These are phyloP conservation scores for Arabidopsis lyrata DNA, from an alignment of 441 rosid genomes.

Conservation along the genomic window DNA sequence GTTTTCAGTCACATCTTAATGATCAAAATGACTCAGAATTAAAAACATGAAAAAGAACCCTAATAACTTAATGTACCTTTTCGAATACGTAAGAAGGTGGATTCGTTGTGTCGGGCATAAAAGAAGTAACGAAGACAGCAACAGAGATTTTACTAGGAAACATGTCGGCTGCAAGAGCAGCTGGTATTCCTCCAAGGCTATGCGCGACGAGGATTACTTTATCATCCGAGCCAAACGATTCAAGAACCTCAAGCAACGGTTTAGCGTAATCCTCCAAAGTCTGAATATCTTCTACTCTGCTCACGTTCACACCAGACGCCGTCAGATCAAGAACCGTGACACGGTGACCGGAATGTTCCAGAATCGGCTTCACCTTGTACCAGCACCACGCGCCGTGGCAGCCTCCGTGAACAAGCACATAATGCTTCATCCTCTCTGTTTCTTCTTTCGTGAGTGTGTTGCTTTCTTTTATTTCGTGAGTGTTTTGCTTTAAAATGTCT, in stretches of 20 bases:
- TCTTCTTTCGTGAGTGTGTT: not conserved
- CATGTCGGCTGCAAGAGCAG: constrained; percentile 65
- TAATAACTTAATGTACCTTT: constrained; percentile 18
- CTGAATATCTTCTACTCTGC: constrained; percentile 48
- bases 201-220: constrained; percentile 70
- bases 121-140: constrained; percentile 66
- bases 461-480: not conserved
- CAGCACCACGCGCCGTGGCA: constrained; percentile 72
- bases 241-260: constrained; percentile 62
- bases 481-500: not conserved
- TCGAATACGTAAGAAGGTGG: constrained; percentile 38
- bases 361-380: constrained; percentile 59
- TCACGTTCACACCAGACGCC: constrained; percentile 61
- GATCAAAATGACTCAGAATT: not conserved
- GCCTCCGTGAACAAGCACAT: constrained; percentile 60
- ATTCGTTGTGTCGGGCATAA: constrained; percentile 59
- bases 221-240: constrained; percentile 47
- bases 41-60: not conserved
- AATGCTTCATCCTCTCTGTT: constrained; percentile 31
- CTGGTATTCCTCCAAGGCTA: constrained; percentile 63
- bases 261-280: constrained; percentile 50
- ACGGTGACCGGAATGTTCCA: constrained; percentile 57
- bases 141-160: constrained; percentile 63
- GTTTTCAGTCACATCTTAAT: constrained; percentile 5
- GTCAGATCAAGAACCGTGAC: constrained; percentile 59